A percentile compares a stretch with the other conserved stretches of the same genome.
Conservation (phyloP, 2,329 filamentous ascomycete species). For the Penicillium sumatraense region DNA sequence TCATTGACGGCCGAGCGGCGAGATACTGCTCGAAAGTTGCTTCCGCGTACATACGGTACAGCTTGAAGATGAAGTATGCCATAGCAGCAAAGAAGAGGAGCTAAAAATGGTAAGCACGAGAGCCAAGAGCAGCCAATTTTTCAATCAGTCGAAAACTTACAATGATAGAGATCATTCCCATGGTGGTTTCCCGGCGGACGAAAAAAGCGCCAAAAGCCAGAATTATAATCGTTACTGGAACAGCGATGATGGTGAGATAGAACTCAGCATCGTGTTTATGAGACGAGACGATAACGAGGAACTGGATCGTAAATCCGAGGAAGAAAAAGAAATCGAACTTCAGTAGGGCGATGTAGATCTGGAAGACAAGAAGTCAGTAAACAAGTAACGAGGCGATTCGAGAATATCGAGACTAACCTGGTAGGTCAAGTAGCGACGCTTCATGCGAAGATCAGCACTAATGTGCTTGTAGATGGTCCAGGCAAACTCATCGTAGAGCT, state of each 20-base stretch:
- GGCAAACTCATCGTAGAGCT: slow-evolving; percentile 96
- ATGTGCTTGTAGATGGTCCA: slow-evolving; percentile 99
- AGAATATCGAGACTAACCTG: slow-evolving; percentile 68
- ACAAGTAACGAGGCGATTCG: background rate
- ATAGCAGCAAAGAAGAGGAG: slow-evolving; percentile 85
- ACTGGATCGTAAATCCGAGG: slow-evolving; percentile 96
- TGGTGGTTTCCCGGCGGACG: slow-evolving; percentile 78
- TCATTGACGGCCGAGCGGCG: slow-evolving; percentile 82
- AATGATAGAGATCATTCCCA: slow-evolving; percentile 78
- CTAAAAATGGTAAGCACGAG: slow-evolving; percentile 38
- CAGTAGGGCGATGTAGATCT: slow-evolving; percentile 96
- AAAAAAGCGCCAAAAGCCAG: slow-evolving; percentile 83
- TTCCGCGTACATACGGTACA: slow-evolving; percentile 88
- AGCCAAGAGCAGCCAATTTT: background rate
- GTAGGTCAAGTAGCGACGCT: slow-evolving; percentile 92
- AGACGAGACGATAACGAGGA: slow-evolving; percentile 86
- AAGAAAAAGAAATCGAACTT: slow-evolving; percentile 99
- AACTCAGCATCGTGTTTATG: slow-evolving; percentile 74
- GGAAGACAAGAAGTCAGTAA: slow-evolving; percentile 14
- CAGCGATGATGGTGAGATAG: slow-evolving; percentile 82
- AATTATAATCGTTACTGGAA: slow-evolving; percentile 89
- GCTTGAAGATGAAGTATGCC: slow-evolving; percentile 97
- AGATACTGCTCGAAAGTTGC: slow-evolving; percentile 65
- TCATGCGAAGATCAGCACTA: slow-evolving; percentile 94
- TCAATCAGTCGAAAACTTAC: slow-evolving; percentile 43